A percentile compares a stretch with the other conserved stretches of the same genome.
Conservation (phyloP, 2,329 filamentous ascomycete species). For the Ophiostoma triangulosporum region DNA sequence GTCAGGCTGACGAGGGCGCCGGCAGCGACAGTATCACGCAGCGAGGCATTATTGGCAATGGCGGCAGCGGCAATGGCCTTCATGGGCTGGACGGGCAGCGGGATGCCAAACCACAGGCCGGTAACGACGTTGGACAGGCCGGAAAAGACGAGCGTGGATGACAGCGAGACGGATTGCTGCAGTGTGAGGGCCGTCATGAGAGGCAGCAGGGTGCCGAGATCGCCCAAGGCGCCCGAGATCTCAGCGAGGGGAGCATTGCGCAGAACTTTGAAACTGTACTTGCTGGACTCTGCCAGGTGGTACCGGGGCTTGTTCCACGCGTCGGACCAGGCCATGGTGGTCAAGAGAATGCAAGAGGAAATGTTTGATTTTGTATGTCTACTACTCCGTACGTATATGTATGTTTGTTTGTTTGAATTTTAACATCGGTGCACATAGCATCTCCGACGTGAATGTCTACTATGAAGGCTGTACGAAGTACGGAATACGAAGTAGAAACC, state of each 20-base stretch:
- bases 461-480: too few species aligned
- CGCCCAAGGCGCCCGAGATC: slow-evolving; percentile 76
- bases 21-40: slow-evolving; percentile 64
- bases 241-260: slow-evolving; percentile 44
- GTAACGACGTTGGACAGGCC: slow-evolving; percentile 78
- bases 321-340: background rate
- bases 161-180: slow-evolving; percentile 65
- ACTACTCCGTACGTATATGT: too few species aligned
- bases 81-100: slow-evolving; percentile 83
- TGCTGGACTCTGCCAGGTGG: slow-evolving; percentile 23
- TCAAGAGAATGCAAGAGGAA: background rate
- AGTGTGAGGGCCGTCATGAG: slow-evolving; percentile 76
- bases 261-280: slow-evolving; percentile 36
- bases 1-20: slow-evolving; percentile 65
- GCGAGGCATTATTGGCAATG: slow-evolving; percentile 54
- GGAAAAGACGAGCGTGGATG: slow-evolving; percentile 76
- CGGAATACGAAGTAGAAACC: too few species aligned
- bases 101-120: slow-evolving; percentile 72
- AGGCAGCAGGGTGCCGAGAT: slow-evolving; percentile 79
- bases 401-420: too few species aligned
- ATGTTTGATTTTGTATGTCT: too few species aligned
- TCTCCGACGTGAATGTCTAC: too few species aligned
- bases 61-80: slow-evolving; percentile 80
- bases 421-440: too few species aligned
- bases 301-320: background rate